phyloP scores from a whole-genome alignment of 371 early-diverging fungal genomes.

The Encephalitozoon cuniculi region DNA sequence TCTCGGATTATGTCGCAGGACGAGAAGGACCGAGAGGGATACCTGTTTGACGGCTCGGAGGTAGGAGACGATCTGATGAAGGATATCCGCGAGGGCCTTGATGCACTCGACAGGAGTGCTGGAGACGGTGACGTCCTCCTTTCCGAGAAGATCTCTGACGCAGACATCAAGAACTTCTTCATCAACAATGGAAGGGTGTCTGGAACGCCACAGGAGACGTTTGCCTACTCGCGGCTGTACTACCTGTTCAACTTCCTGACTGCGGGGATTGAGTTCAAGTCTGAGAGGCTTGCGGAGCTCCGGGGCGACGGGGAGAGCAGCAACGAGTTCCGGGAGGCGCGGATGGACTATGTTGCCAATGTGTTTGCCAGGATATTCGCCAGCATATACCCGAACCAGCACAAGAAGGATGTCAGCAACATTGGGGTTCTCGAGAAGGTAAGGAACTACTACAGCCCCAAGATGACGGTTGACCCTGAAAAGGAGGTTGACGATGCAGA shows the following conservation, averaged over 20 bases:
- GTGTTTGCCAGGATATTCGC: conserved; percentile 4
- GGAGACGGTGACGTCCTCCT: neutral
- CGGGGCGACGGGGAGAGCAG: neutral
- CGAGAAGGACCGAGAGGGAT: neutral
- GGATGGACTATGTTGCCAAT: neutral
- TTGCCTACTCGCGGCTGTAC: neutral
- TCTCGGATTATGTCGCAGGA: neutral
- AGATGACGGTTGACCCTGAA: neutral
- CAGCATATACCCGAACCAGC: neutral
- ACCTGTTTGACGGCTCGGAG: neutral
- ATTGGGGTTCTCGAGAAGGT: neutral
- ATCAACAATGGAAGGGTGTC: neutral
- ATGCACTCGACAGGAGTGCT: neutral
- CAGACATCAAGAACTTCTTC: neutral
- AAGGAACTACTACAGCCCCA: conserved; percentile 1
- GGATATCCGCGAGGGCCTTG: neutral
- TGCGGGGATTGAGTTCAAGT: neutral
- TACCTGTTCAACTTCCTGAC: conserved; percentile 4
- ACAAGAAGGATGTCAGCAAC: neutral
- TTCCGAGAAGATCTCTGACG: neutral
- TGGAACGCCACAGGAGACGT: neutral
- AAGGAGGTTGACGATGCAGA: neutral
- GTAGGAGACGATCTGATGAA: neutral
- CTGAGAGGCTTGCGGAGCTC: neutral
- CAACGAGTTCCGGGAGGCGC: conserved; percentile 6